Base-by-base conservation (phyloP, 83 land plant species). In the Picea abies region DNA sequence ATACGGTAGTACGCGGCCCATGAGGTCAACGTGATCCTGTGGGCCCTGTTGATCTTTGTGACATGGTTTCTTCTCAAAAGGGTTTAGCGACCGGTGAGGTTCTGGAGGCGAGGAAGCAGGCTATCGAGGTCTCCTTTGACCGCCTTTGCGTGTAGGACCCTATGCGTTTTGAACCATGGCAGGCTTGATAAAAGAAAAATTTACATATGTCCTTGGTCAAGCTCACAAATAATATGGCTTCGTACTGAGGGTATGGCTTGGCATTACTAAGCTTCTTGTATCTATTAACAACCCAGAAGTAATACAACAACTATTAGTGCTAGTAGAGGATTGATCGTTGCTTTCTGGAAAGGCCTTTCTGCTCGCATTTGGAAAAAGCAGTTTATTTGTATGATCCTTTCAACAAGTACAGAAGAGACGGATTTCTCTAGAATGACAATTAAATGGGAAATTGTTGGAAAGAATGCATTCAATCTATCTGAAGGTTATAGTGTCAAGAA, bases 281-380 rank as follows among this genome's bases (percentile, higher is more conserved):
- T 93, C 95, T 17, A 80, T 93, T 37, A 91, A 81, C 61, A 91
- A 89, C 75, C 82, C 84, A 3, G 64, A n/a, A 3, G 78, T 91
- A 11, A 84, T 93, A 56, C 83, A 87, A 58, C 85, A 93, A 56
- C 49, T 93, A 25, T 84, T 93, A 14, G 76, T 39, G 26, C 86
- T 83, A 83, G 93, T 93, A 41, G 73, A 82, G 69, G 95, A 91
- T 82, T 90, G 89, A 47, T 61, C 87, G 80, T 91, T 91, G n/a
- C 62, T 87, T 62, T 83, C 95, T 63, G 87, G 88, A 19, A 85
- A 75, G 73, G 93, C 93, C 37, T 87, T 88, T 68, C 68, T 79
- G 47, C 72, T 93, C 29, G 94, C 93, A 73, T 92, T 92, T 90
- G 95, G 93, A 65, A 84, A 63, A 67, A 87, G 86, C 10, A 91